Conservation (phyloP, 208 protist genomes). For the Crithidia expoeki region DNA sequence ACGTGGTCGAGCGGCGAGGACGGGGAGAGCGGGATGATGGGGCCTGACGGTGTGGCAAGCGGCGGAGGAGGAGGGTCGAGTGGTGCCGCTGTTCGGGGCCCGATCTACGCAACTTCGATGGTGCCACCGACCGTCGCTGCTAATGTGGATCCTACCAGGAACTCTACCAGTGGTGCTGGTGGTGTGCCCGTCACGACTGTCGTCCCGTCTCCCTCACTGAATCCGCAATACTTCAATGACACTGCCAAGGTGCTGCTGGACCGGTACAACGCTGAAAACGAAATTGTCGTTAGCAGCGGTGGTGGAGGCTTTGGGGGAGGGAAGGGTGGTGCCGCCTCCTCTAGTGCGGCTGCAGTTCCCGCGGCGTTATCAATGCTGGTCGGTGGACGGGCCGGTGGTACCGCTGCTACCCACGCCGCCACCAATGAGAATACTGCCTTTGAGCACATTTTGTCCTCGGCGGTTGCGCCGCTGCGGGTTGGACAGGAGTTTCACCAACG, state of each 20-base stretch:
- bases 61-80: no score
- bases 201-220: conserved; percentile 7
- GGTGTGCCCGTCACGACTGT: background rate
- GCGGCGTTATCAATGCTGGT: background rate
- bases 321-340: background rate
- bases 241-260: conserved; percentile 45
- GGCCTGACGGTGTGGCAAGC: conserved; percentile 7
- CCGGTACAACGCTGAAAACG: conserved; percentile 30
- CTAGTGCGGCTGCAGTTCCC: background rate
- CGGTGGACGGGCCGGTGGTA: background rate
- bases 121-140: conserved; percentile 2
- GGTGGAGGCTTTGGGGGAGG: background rate
- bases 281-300: background rate
- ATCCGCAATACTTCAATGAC: conserved; percentile 38
- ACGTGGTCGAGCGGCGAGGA: conserved; percentile 35
- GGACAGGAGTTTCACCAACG: conserved; percentile 46
- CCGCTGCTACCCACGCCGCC: no score
- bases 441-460: conserved; percentile 50
- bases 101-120: conserved; percentile 34
- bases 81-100: conserved; percentile 10
- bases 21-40: conserved; percentile 11
- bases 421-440: conserved; percentile 40
- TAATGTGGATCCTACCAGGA: background rate
- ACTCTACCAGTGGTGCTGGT: background rate
- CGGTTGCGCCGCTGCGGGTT: conserved; percentile 35